These are phyloP conservation scores for Gossypium arboreum DNA, from an alignment of 345 rosid species.

Conservation along the genomic window DNA sequence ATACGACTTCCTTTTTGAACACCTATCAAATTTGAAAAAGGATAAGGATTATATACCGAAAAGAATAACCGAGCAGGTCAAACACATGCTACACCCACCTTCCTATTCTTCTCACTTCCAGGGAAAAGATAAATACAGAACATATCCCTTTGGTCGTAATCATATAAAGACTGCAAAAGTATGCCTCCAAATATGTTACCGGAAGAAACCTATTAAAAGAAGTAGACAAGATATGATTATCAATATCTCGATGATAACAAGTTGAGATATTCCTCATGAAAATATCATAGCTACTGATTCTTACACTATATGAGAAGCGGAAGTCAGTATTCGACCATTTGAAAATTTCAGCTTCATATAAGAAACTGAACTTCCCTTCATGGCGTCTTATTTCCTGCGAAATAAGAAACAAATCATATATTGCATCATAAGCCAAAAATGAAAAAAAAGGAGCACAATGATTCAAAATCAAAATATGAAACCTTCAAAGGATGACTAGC, in stretches of 20 bases:
- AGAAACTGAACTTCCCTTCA: not conserved
- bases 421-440: not conserved
- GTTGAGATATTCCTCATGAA: not conserved
- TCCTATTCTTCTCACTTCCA: not conserved
- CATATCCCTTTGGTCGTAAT: not conserved
- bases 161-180: not conserved
- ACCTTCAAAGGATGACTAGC: conserved; percentile 92
- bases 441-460: not conserved
- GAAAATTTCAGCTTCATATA: not conserved
- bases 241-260: not conserved
- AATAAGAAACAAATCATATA: not conserved
- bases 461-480: conserved; percentile 4
- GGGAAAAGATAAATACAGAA: not conserved
- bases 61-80: not conserved
- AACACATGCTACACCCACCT: not conserved
- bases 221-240: not conserved
- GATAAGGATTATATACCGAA: not conserved
- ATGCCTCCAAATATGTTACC: not conserved
- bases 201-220: not conserved
- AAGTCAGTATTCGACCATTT: conserved; percentile 1
- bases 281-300: not conserved
- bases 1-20: conserved; percentile 69
- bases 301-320: not conserved
- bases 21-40: conserved; percentile 39
- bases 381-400: not conserved